Percentiles rank a stretch among this genome's conserved stretches.
Evolutionary conservation across 164 flowering plant genomes (phyloP).

Genomic region (Nelumbo lutea): DNA sequence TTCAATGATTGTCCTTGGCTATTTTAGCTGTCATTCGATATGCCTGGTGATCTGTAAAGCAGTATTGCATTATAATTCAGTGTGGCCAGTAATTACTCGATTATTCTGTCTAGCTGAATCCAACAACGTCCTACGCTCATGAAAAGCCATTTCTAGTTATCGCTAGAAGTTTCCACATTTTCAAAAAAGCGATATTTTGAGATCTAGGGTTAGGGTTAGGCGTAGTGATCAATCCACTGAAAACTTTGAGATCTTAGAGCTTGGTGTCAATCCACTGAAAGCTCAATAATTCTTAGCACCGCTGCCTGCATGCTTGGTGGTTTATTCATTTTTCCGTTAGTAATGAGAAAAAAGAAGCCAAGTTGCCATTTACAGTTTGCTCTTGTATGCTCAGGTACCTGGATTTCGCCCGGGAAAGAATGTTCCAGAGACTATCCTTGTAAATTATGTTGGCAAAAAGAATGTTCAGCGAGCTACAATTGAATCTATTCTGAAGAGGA

Average conservation of each 20-base stretch:
- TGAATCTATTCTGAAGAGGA: conserved; percentile 78
- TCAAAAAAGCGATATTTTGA: not conserved
- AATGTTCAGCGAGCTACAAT: conserved; percentile 56
- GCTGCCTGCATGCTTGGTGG: too few species aligned
- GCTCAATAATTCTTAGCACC: too few species aligned
- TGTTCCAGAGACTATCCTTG: conserved; percentile 74
- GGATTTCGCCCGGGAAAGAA: conserved; percentile 92
- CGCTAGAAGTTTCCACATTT: not conserved
- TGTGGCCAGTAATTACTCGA: too few species aligned
- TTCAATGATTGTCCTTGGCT: not conserved
- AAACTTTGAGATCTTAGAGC: too few species aligned
- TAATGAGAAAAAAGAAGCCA: not conserved
- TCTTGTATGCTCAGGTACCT: conserved; percentile 51
- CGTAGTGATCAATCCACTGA: too few species aligned
- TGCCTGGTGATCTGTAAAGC: too few species aligned
- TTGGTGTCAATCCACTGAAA: not conserved
- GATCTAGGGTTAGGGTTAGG: too few species aligned
- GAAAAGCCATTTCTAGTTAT: not conserved
- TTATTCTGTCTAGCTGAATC: not conserved
- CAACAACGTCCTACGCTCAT: not conserved
- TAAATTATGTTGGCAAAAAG: conserved; percentile 57
- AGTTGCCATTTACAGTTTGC: not conserved
- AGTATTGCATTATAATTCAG: too few species aligned
- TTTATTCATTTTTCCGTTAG: too few species aligned
- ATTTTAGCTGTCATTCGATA: too few species aligned